These are phyloP conservation scores for Theileria sp. DNA, from an alignment of 169 alveolate genomes.

Conservation along the genomic window DNA sequence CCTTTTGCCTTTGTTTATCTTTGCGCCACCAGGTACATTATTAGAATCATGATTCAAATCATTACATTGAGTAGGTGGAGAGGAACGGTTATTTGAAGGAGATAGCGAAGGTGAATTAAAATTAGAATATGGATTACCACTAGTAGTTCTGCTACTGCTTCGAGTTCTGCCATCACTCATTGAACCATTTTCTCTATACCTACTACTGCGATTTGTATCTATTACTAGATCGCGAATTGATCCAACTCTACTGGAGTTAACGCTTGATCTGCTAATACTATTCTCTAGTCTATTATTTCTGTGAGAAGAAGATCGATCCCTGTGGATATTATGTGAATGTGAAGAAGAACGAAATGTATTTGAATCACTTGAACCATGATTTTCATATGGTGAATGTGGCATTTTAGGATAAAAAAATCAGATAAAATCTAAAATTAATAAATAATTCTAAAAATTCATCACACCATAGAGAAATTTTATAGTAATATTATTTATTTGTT, in stretches of 20 bases:
- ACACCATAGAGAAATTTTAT: background rate
- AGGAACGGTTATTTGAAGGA: conserved; percentile 4
- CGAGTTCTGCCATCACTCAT: conserved; percentile 24
- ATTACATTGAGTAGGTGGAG: background rate
- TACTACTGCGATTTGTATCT: background rate
- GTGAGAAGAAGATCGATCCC: background rate
- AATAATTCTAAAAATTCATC: too few species aligned
- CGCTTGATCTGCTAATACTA: background rate
- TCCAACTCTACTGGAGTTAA: background rate
- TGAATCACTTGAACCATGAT: background rate
- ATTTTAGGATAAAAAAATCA: background rate
- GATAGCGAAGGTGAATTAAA: conserved; percentile 14
- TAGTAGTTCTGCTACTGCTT: conserved; percentile 39
- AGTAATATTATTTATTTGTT: too few species aligned
- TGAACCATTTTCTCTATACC: conserved; percentile 14
- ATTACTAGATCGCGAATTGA: background rate
- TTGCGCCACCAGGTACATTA: background rate
- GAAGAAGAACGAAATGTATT: background rate
- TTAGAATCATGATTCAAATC: background rate
- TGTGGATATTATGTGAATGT: background rate
- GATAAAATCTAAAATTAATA: background rate
- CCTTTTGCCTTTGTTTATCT: background rate
- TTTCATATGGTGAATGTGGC: background rate
- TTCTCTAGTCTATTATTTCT: background rate
- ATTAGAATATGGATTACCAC: conserved; percentile 22